Evolutionary conservation across 345 rosid species (phyloP).

Genomic region (Euphorbia tirucalli): DNA sequence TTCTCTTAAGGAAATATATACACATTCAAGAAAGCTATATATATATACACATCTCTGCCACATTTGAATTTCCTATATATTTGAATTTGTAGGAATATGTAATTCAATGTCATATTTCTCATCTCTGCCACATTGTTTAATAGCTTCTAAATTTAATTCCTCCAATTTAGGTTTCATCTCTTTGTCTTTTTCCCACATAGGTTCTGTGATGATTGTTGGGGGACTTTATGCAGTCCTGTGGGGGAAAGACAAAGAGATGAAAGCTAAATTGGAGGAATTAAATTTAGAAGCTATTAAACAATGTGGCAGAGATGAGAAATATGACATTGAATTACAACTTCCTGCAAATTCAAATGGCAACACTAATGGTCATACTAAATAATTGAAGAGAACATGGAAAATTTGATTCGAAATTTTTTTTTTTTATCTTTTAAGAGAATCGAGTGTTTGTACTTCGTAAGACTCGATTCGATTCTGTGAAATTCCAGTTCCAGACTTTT

Average conservation of each 20-base stretch:
- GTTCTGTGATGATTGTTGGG: conserved; percentile 62
- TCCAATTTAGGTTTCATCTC: conserved; percentile 35
- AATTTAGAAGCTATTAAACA: conserved; percentile 6
- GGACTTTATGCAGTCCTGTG: conserved; percentile 83
- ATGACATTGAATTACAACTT: conserved; percentile 38
- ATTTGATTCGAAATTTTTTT: no score
- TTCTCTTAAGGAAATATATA: neutral
- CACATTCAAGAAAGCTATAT: neutral
- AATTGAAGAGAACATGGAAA: neutral
- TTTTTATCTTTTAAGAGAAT: no score
- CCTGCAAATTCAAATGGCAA: conserved; percentile 9
- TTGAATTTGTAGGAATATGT: conserved; percentile 16
- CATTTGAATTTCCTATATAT: no score
- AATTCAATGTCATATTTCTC: conserved; percentile 33
- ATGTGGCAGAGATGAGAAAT: conserved; percentile 14
- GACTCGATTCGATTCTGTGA: no score
- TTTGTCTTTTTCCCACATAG: conserved; percentile 82
- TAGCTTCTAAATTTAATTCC: conserved; percentile 3
- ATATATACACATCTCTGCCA: no score
- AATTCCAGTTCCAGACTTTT: no score
- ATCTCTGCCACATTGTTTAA: conserved; percentile 9
- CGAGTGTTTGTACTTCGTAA: no score
- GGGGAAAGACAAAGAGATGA: conserved; percentile 76
- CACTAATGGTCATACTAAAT: neutral
- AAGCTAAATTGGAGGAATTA: neutral